Evolutionary conservation across 2,329 filamentous ascomycete genomes (phyloP).

Genomic region (Diaporthe amygdali): DNA sequence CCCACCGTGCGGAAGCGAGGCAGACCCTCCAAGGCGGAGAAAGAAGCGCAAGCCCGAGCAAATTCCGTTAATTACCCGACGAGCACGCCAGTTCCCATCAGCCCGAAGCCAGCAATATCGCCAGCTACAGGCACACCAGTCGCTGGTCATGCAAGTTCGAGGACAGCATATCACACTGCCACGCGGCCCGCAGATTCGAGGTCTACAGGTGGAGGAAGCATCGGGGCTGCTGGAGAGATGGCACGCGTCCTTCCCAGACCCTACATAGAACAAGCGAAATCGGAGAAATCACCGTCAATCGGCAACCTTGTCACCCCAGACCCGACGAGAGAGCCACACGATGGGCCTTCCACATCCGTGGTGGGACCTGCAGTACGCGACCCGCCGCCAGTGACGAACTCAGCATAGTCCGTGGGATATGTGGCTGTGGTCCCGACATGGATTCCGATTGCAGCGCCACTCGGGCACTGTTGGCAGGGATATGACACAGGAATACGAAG

Average conservation of each 20-base stretch:
- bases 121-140: background rate
- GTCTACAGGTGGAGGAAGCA: background rate
- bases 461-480: background rate
- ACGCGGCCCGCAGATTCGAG: conserved; percentile 11
- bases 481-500: background rate
- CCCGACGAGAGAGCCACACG: conserved; percentile 13
- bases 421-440: background rate
- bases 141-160: background rate
- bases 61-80: conserved; percentile 28
- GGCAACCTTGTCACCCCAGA: conserved; percentile 26
- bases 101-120: conserved; percentile 24
- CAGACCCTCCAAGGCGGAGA: conserved; percentile 39
- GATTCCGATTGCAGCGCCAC: background rate
- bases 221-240: background rate
- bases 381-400: conserved; percentile 22
- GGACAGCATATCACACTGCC: background rate
- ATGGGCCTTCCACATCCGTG: background rate
- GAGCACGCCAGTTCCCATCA: conserved; percentile 30
- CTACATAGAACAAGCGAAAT: conserved; percentile 14
- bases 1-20: conserved; percentile 36
- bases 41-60: conserved; percentile 33
- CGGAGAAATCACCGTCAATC: conserved; percentile 27
- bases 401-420: background rate
- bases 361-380: conserved; percentile 12
- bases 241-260: background rate